These are phyloP conservation scores for Dichotomopilus funicola DNA, from an alignment of 2,329 filamentous ascomycete genomes.

Conservation along the genomic window DNA sequence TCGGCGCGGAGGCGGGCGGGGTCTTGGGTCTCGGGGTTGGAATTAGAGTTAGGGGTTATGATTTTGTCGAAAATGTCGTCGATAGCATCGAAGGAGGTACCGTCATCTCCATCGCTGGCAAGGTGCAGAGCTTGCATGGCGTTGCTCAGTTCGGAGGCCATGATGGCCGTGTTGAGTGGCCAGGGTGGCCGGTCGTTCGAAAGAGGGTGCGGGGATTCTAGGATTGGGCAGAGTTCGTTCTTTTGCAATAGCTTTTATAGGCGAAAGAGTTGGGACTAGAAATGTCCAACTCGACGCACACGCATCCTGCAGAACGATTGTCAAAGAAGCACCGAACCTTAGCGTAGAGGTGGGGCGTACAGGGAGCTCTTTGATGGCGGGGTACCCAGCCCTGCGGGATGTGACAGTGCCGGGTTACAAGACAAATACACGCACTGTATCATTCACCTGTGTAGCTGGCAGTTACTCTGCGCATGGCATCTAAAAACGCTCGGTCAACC, in stretches of 20 bases:
- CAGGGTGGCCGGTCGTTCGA: not conserved
- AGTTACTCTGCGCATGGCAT: not conserved
- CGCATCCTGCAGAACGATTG: not conserved
- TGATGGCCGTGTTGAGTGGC: slow-evolving; percentile 10
- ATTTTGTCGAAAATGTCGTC: slow-evolving; percentile 52
- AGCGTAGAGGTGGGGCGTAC: not conserved
- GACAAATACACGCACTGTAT: not conserved
- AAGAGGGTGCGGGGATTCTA: not conserved
- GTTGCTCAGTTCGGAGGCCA: slow-evolving; percentile 35
- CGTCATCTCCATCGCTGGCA: slow-evolving; percentile 20
- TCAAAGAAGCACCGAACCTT: not conserved
- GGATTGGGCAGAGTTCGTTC: not conserved
- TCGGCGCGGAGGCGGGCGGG: slow-evolving; percentile 59
- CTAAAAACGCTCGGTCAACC: not conserved
- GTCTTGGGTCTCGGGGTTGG: slow-evolving; percentile 38
- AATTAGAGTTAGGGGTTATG: slow-evolving; percentile 31
- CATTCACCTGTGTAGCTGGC: not conserved
- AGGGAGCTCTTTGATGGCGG: not conserved
- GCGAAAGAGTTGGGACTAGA: not conserved
- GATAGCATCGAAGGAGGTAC: slow-evolving; percentile 34
- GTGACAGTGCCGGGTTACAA: not conserved
- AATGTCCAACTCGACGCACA: not conserved
- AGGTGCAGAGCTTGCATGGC: slow-evolving; percentile 48
- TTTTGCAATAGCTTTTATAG: not conserved
- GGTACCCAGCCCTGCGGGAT: not conserved